phyloP scores from a whole-genome alignment of 768 basidiomycete genomes.

The Xerocomus brunneocitrinus region DNA sequence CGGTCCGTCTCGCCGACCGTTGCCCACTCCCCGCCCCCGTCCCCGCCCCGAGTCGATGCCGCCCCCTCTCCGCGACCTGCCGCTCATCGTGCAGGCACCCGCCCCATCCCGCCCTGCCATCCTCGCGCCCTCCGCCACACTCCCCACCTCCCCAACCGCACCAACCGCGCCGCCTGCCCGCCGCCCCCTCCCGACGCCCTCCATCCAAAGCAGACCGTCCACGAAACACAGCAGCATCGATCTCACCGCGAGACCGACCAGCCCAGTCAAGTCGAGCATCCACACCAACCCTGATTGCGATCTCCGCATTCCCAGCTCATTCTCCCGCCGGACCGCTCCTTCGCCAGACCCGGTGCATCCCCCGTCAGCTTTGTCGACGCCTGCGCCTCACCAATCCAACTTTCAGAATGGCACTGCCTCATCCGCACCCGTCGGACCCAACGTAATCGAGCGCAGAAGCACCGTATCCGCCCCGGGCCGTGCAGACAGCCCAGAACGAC shows the following conservation, averaged over 20 bases:
- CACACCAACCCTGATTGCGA: slow-evolving; percentile 14
- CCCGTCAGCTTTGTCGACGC: slow-evolving; percentile 3
- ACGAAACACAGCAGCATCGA: slow-evolving; percentile 25
- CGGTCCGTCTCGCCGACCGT: slow-evolving; percentile 26
- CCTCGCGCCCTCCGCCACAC: slow-evolving; percentile 20
- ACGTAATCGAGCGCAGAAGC: slow-evolving; percentile 23
- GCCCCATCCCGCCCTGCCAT: slow-evolving; percentile 30
- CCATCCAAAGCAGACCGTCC: neutral
- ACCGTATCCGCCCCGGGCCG: slow-evolving; percentile 22
- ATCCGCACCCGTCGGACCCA: slow-evolving; percentile 13
- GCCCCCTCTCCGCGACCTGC: slow-evolving; percentile 11
- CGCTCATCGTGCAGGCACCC: slow-evolving; percentile 27
- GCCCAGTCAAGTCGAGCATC: slow-evolving; percentile 17
- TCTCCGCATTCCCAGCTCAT: slow-evolving; percentile 20
- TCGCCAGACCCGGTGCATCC: slow-evolving; percentile 2
- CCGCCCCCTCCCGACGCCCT: slow-evolving; percentile 23
- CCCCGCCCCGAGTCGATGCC: slow-evolving; percentile 29
- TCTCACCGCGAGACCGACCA: slow-evolving; percentile 17
- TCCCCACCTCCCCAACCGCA: slow-evolving; percentile 1
- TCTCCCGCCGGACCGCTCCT: slow-evolving; percentile 20
- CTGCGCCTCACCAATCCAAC: slow-evolving; percentile 17
- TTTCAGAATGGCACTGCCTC: slow-evolving; percentile 36
- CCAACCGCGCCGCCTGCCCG: slow-evolving; percentile 15
- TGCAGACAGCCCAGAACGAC: slow-evolving; percentile 16
- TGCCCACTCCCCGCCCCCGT: slow-evolving; percentile 27